Base-by-base conservation (phyloP, 768 basidiomycete species). In the Calocybe gangraenosa region DNA sequence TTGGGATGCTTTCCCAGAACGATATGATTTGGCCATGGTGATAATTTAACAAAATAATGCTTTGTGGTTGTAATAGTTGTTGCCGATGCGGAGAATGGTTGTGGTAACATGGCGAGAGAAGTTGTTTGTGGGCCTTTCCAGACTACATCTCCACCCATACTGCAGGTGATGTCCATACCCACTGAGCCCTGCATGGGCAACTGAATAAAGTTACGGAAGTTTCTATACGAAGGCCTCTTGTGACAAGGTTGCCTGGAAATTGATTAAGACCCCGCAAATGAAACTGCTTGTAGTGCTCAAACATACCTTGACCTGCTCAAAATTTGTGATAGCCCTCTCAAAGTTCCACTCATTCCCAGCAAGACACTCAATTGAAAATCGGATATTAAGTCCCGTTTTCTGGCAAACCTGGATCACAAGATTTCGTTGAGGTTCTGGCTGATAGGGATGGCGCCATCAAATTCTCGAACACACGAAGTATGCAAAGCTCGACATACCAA, bases 271-370 rank as follows among this genome's bases (percentile, higher is more conserved):
- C 58, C 66, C 2, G 19, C 57, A 20, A n/a, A 32, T 34, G 20
- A 18, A 18, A 23, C 13, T 30, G 41, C 39, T 44, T n/a, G 14
- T 11, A 39, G 42, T 11, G n/a, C 31, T 38, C 32, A 51, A 42
- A 68, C 81, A 47, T 52, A 88, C 88, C 79, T 87, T 88, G 56
- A 97, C 87, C 61, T 87, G 75, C 58, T 92, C 82, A 64, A 92
- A 98, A 58, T 95, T 94, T 40, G 76, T 74, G 19, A 92, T 58
- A 0, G 96, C 96, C 47, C 75, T 73, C 36, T 82, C 81, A 40
- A 88, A 55, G 59, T 93, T 80, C 93, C 93, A 98, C 7, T 69
- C 80, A 58, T 94, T 96, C 39, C 81, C 82, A 53, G 79, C 71
- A 48, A 98, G 64, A 59, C 95, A 97, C 48, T 96, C 83, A n/a